A percentile compares a stretch with the other conserved stretches of the same genome.
These are phyloP conservation scores for Globisporangium emineosum DNA, from an alignment of 352 stramenopile species.

Conservation along the genomic window DNA sequence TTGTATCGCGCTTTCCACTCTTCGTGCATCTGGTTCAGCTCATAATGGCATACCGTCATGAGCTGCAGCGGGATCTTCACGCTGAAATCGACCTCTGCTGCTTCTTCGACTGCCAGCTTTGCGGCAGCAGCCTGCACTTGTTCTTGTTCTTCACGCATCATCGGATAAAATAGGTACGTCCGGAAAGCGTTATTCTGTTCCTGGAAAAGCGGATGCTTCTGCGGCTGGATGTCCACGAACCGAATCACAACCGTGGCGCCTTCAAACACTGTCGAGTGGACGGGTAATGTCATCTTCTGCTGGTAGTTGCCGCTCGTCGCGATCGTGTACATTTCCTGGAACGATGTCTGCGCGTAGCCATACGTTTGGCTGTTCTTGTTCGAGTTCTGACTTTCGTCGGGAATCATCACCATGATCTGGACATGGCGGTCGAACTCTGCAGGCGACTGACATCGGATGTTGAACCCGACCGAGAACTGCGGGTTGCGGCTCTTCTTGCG, in stretches of 20 bases:
- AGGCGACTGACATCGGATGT: constrained; percentile 42
- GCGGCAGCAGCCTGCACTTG: constrained; percentile 41
- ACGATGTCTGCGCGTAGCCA: constrained; percentile 69
- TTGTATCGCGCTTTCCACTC: constrained; percentile 79
- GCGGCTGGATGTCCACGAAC: constrained; percentile 47
- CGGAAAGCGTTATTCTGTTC: constrained; percentile 48
- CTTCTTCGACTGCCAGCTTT: constrained; percentile 77
- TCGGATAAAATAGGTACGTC: constrained; percentile 64
- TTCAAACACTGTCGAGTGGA: constrained; percentile 59
- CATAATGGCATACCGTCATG: constrained; percentile 63
- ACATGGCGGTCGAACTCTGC: constrained; percentile 60
- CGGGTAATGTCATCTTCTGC: constrained; percentile 62
- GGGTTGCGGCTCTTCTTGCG: constrained; percentile 58
- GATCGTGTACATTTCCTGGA: constrained; percentile 73
- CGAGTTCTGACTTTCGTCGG: constrained; percentile 57
- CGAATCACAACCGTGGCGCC: constrained; percentile 61
- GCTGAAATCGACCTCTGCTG: constrained; percentile 71
- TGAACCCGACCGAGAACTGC: constrained; percentile 68
- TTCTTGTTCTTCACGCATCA: constrained; percentile 51
- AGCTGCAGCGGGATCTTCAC: constrained; percentile 80
- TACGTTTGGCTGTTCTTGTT: constrained; percentile 70
- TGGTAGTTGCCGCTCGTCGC: constrained; percentile 53
- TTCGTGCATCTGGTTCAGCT: constrained; percentile 70
- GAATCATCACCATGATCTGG: constrained; percentile 77
- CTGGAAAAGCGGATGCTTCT: constrained; percentile 48